A percentile compares a stretch with the other conserved stretches of the same genome.
Evolutionary conservation across 2,329 filamentous ascomycete species (phyloP).

Genomic region (Bisporella sp.): DNA sequence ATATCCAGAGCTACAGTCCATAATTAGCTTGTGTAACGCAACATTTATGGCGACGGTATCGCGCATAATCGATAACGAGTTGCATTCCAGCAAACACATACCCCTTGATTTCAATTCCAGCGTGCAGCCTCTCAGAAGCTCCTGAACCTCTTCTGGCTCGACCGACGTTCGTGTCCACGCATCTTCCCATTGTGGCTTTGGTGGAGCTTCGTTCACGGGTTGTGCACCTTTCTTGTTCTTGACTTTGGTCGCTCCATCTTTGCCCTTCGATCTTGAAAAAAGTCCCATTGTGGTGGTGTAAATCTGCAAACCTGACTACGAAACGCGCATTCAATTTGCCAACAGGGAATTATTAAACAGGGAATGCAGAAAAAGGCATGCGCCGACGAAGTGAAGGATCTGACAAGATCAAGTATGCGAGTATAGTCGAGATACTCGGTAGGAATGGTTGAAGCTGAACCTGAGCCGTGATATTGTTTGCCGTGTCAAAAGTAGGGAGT

Average conservation of each 20-base stretch:
- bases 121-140: conserved; percentile 78
- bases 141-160: conserved; percentile 83
- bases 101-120: conserved; percentile 91
- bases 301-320: background rate
- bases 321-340: background rate
- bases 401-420: background rate
- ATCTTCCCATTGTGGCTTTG: conserved; percentile 75
- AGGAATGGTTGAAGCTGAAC: background rate
- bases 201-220: conserved; percentile 40
- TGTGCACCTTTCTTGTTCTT: conserved; percentile 61
- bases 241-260: conserved; percentile 53
- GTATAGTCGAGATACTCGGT: background rate
- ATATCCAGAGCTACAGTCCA: conserved; percentile 67
- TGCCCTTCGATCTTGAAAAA: conserved; percentile 50
- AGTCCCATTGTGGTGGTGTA: conserved; percentile 22
- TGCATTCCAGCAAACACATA: conserved; percentile 38
- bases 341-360: no score
- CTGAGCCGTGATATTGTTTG: background rate
- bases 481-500: background rate
- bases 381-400: background rate
- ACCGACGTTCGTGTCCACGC: conserved; percentile 78
- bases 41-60: conserved; percentile 4
- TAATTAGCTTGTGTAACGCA: conserved; percentile 17
- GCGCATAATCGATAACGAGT: conserved; percentile 22
- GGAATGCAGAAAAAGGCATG: no score